Conservation (phyloP, 2,329 filamentous ascomycete species). For the Colletotrichum sp. region DNA sequence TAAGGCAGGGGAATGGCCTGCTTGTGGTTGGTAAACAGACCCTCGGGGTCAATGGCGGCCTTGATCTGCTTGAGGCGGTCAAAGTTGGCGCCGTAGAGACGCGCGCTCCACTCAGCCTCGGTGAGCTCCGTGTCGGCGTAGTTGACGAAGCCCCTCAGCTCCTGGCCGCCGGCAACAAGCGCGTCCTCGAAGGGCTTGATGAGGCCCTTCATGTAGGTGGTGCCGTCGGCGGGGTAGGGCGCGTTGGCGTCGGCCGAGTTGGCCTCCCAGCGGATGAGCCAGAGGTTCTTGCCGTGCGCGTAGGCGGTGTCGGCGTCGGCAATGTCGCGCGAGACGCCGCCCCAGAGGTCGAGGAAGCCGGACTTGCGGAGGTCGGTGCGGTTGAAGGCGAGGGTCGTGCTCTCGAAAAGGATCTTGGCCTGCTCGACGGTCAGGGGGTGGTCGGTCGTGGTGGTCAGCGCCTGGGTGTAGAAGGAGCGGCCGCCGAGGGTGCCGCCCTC, state of each 20-base stretch:
- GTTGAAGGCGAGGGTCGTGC: slow-evolving; percentile 12
- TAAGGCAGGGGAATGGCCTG: slow-evolving; percentile 20
- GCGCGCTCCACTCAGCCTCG: slow-evolving; percentile 17
- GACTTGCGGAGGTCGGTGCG: slow-evolving; percentile 18
- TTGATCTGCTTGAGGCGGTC: slow-evolving; percentile 21
- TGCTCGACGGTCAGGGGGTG: slow-evolving; percentile 15
- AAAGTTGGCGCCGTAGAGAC: slow-evolving; percentile 21
- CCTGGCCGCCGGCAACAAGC: slow-evolving; percentile 1
- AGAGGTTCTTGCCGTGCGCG: slow-evolving; percentile 44
- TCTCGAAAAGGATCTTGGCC: slow-evolving; percentile 14
- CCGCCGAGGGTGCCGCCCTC: slow-evolving; percentile 10
- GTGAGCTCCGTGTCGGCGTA: slow-evolving; percentile 21
- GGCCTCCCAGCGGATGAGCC: slow-evolving; percentile 35
- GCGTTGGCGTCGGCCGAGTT: slow-evolving; percentile 40
- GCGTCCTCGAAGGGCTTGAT: slow-evolving; percentile 22
- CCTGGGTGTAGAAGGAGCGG: slow-evolving; percentile 19
- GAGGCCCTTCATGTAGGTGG: slow-evolving; percentile 51
- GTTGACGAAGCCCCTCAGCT: slow-evolving; percentile 21
- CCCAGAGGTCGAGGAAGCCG: slow-evolving; percentile 23
- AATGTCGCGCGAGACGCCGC: slow-evolving; percentile 33
- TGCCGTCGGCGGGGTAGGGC: slow-evolving; percentile 51
- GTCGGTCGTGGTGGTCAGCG: slow-evolving; percentile 17
- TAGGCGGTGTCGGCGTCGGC: slow-evolving; percentile 35
- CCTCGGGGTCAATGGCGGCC: slow-evolving; percentile 15
- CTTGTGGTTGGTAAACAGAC: slow-evolving; percentile 19